phyloP scores from a whole-genome alignment of 2,329 filamentous ascomycete genomes.

The Allantophomopsis cytisporea region DNA sequence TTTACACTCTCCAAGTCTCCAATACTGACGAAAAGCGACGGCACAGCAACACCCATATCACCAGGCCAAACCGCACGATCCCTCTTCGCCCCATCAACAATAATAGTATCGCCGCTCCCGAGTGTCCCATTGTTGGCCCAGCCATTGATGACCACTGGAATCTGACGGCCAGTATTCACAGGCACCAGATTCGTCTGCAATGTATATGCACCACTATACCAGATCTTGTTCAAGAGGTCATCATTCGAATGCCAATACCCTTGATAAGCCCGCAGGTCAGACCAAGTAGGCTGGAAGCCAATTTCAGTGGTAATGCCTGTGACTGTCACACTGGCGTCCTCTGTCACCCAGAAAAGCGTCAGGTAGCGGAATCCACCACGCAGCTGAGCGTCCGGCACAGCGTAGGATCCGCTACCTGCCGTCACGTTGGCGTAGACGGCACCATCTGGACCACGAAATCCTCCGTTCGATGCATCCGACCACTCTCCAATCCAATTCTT shows the following conservation, averaged over 20 bases:
- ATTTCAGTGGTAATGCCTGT: conserved; percentile 20
- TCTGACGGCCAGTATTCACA: conserved; percentile 16
- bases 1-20: conserved; percentile 29
- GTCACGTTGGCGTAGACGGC: conserved; percentile 29
- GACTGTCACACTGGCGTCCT: conserved; percentile 12
- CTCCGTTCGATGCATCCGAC: conserved; percentile 30
- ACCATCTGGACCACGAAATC: conserved; percentile 27
- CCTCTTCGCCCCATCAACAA: conserved; percentile 36
- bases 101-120: conserved; percentile 13
- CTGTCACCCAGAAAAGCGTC: conserved; percentile 27
- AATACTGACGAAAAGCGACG: conserved; percentile 32
- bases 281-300: conserved; percentile 26
- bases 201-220: conserved; percentile 35
- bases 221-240: conserved; percentile 36
- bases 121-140: conserved; percentile 27
- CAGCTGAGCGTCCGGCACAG: conserved; percentile 27
- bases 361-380: conserved; percentile 40
- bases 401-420: conserved; percentile 21
- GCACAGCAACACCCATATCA: conserved; percentile 39
- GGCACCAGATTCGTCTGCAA: conserved; percentile 18
- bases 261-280: conserved; percentile 29
- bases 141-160: conserved; percentile 12
- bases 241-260: conserved; percentile 38
- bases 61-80: conserved; percentile 43
- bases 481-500: conserved; percentile 28